A percentile compares a stretch with the other conserved stretches of the same genome.
Evolutionary conservation across 352 stramenopile species (phyloP).

Genomic region (Phytophthora hybrid): DNA sequence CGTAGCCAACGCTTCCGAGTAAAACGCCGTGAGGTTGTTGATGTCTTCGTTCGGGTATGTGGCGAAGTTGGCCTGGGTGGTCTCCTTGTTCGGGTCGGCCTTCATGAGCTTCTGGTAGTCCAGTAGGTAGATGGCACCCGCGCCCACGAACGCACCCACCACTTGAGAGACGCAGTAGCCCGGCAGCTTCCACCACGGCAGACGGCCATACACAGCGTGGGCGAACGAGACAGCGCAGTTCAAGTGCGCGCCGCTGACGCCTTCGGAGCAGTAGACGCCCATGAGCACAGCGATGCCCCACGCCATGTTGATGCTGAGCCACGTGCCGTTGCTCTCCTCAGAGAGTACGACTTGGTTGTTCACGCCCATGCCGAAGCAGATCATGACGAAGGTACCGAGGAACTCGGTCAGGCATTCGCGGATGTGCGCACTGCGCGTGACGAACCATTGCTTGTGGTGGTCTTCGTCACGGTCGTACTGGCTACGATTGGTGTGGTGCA

Average conservation of each 20-base stretch:
- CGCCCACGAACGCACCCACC: conserved; percentile 50
- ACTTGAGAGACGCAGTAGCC: conserved; percentile 55
- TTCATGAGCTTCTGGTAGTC: conserved; percentile 57
- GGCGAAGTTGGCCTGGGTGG: conserved; percentile 52
- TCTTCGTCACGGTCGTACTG: conserved; percentile 11
- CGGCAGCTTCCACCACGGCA: conserved; percentile 59
- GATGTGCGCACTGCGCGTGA: conserved; percentile 33
- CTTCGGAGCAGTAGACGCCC: conserved; percentile 60
- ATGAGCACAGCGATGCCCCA: conserved; percentile 68
- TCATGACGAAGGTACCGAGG: conserved; percentile 58
- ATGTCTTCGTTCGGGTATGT: conserved; percentile 56
- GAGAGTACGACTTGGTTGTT: conserved; percentile 68
- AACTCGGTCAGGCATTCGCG: conserved; percentile 57
- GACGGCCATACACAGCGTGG: conserved; percentile 48
- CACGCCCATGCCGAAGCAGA: conserved; percentile 67
- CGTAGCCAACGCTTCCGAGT: conserved; percentile 62
- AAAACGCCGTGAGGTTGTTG: conserved; percentile 56
- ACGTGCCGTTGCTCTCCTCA: conserved; percentile 55
- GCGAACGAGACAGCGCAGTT: conserved; percentile 64
- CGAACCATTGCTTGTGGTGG: conserved; percentile 37
- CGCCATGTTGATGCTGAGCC: conserved; percentile 64
- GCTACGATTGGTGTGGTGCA: too few relatives aligned
- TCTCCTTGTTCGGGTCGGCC: conserved; percentile 55
- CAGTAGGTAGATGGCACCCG: conserved; percentile 50
- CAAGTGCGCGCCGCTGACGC: conserved; percentile 66